These are phyloP conservation scores for Ballota nigra DNA, from an alignment of 257 asterid species.

Conservation along the genomic window DNA sequence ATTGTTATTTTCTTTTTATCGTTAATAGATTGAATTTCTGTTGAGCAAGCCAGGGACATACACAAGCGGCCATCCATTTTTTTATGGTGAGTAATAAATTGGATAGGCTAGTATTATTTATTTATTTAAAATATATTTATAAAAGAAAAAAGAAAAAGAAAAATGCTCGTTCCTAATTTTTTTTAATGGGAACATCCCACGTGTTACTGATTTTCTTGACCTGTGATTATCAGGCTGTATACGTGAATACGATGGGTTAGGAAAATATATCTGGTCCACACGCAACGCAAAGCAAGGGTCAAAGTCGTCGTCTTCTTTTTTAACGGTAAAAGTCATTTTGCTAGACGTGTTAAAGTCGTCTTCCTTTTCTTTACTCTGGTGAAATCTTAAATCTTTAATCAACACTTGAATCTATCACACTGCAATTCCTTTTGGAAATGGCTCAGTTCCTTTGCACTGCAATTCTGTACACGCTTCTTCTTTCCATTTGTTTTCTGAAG, in stretches of 20 bases:
- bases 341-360: neutral
- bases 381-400: neutral
- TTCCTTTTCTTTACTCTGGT: neutral
- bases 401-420: neutral
- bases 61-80: no score
- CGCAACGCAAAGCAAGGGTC: neutral
- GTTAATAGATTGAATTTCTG: neutral
- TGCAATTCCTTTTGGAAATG: neutral
- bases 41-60: neutral
- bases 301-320: neutral
- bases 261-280: no score
- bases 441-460: neutral
- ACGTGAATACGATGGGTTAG: no score
- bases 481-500: neutral
- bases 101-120: no score
- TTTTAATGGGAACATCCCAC: no score
- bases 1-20: no score
- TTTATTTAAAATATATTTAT: no score
- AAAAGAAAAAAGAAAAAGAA: no score
- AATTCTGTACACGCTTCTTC: neutral
- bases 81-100: no score
- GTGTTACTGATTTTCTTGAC: no score
- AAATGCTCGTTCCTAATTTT: no score
- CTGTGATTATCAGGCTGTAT: no score
- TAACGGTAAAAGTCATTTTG: neutral